Evolutionary conservation across 2,329 filamentous ascomycete species (phyloP), one percentile per base, ranked within the genome.

Genomic region (Clonostachys sp.): DNA sequence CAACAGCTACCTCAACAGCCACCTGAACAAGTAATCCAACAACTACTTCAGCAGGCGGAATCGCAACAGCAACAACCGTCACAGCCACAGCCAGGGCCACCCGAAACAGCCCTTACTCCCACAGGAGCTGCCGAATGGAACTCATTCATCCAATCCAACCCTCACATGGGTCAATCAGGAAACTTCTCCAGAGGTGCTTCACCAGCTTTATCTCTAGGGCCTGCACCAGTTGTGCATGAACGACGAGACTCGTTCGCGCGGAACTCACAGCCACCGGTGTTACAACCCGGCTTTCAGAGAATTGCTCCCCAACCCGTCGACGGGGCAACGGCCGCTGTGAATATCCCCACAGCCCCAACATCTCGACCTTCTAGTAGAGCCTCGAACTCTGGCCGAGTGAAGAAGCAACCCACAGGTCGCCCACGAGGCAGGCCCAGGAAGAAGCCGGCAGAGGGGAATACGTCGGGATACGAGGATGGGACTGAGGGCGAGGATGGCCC

Each of bases 61-160:
- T 36, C 35, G 17, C 17, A 16, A 12, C 46, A 48, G 34, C 34
- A 35, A 48, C 51, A 49, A 46, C 52, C 45, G 50, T 54, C 53
- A 45, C 55, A 43, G 24, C 42, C 51, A n/a, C 47, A 48, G 17
- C 52, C 17, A 13, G 53, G 58, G 40, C 58, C 59, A 24, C 52
- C 55, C 50, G 65, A 70, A 17, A 58, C 61, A 38, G 66, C 62
- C 34, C 67, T 74, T 41, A 73, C 70, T 5, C 73, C 80, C 6
- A 73, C 72, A 5, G 88, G 95, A 59, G 77, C 80, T 24, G 80
- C 81, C 40, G 86, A 91, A 53, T 96, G 91, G 91, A 84, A 81
- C 49, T 79, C 81, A 6, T 89, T 94, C 48, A 66, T 91, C 12
- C 85, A 89, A 59, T 81, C 83, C 46, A 89, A 89, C 58, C 84